A percentile compares a stretch with the other conserved stretches of the same genome.
phyloP scores from a whole-genome alignment of 1,284 basidiomycete species.

The Porogramme epimiltina region DNA sequence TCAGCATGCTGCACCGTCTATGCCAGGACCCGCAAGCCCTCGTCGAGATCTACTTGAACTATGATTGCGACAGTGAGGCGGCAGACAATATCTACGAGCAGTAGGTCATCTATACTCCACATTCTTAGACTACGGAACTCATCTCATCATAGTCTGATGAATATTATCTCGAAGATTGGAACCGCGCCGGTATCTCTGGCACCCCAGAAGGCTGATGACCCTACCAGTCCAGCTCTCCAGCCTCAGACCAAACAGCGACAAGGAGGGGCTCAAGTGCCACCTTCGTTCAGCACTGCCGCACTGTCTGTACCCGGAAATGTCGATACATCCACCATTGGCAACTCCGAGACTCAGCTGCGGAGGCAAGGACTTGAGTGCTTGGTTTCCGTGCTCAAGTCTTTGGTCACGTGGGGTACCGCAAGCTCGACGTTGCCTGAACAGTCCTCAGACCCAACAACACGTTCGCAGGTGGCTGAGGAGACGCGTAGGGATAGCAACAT shows the following conservation, averaged over 20 bases:
- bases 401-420: conserved; percentile 88
- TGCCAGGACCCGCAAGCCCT: conserved; percentile 95
- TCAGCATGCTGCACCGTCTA: conserved; percentile 83
- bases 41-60: conserved; percentile 97
- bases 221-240: conserved; percentile 58
- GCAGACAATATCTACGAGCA: conserved; percentile 96
- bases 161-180: conserved; percentile 90
- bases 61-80: conserved; percentile 93
- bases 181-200: conserved; percentile 61
- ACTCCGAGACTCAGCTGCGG: conserved; percentile 83
- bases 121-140: neutral
- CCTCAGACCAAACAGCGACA: conserved; percentile 54
- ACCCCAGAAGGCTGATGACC: conserved; percentile 54
- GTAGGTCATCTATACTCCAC: conserved; percentile 42
- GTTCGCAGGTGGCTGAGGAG: conserved; percentile 51
- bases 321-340: conserved; percentile 65
- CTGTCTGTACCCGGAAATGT: conserved; percentile 67
- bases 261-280: conserved; percentile 45
- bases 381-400: conserved; percentile 82
- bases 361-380: conserved; percentile 91
- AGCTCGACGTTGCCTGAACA: conserved; percentile 44
- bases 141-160: conserved; percentile 73
- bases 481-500: conserved; percentile 41
- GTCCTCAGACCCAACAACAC: conserved; percentile 41
- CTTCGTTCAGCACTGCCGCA: conserved; percentile 68